Evolutionary conservation across 2,329 filamentous ascomycete genomes (phyloP).

Genomic region (Pleurostoma richardsiae): DNA sequence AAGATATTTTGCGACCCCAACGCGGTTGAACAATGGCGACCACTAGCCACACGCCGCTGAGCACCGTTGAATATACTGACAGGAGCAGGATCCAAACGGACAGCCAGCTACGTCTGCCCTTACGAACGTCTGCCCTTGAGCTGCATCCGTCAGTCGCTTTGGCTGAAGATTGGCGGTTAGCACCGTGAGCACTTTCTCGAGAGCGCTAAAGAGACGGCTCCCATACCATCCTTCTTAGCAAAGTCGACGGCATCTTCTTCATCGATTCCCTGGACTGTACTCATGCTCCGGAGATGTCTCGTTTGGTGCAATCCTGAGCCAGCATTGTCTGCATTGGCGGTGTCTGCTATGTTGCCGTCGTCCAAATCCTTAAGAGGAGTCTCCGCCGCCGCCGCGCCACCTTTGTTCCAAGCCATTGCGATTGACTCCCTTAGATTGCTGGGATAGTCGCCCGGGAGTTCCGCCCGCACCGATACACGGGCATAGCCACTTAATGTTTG

Average conservation of each 20-base stretch:
- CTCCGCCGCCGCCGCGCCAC: too few species aligned
- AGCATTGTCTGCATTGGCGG: too few species aligned
- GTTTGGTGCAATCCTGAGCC: too few species aligned
- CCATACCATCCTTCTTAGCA: neutral
- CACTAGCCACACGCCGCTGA: slow-evolving; percentile 62
- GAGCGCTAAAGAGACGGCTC: neutral
- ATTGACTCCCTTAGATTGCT: too few species aligned
- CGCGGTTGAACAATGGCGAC: slow-evolving; percentile 57
- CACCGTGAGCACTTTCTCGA: neutral
- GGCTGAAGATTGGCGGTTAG: neutral
- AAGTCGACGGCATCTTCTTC: neutral
- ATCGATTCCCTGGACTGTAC: neutral
- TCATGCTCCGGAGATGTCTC: too few species aligned
- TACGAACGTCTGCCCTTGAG: slow-evolving; percentile 3
- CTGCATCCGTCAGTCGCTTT: neutral
- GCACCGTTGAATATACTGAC: slow-evolving; percentile 57
- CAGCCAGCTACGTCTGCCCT: slow-evolving; percentile 35
- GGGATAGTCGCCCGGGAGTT: too few species aligned
- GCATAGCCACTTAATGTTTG: too few species aligned
- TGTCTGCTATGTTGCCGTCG: too few species aligned
- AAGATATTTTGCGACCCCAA: slow-evolving; percentile 54
- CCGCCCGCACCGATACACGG: too few species aligned
- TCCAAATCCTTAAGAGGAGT: too few species aligned
- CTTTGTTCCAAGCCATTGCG: too few species aligned
- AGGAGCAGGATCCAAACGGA: slow-evolving; percentile 38